These are phyloP conservation scores for Tulasnella sp. DNA, from an alignment of 768 basidiomycete species.

Conservation along the genomic window DNA sequence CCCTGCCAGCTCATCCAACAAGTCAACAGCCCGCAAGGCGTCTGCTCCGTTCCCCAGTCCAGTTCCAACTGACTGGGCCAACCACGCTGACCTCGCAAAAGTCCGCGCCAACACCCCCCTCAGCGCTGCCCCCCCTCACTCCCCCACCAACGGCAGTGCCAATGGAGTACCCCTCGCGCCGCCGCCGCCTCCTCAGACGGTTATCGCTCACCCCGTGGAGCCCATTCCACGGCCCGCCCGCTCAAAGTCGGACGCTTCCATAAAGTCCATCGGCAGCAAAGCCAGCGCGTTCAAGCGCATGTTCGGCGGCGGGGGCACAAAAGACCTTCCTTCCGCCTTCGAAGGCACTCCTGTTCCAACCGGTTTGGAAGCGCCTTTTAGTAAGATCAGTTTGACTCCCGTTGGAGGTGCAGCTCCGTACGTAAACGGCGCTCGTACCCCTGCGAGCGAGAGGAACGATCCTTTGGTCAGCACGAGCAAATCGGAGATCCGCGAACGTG, in stretches of 20 bases:
- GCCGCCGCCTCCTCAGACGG: constrained; percentile 12
- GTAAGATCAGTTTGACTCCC: constrained; percentile 21
- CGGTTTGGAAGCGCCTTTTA: constrained; percentile 1
- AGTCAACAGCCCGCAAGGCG: constrained; percentile 19
- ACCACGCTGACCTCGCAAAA: constrained; percentile 25
- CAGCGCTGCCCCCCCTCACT: background rate
- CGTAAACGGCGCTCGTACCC: constrained; percentile 20
- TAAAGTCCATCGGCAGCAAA: constrained; percentile 21
- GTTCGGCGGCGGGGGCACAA: constrained; percentile 28
- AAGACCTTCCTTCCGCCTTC: constrained; percentile 13
- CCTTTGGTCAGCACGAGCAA: background rate
- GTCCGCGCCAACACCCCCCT: constrained; percentile 34
- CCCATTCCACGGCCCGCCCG: constrained; percentile 26
- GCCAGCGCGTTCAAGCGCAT: constrained; percentile 34
- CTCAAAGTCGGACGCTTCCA: constrained; percentile 32
- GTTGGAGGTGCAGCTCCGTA: constrained; percentile 1
- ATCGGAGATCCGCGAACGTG: constrained; percentile 19
- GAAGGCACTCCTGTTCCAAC: constrained; percentile 8
- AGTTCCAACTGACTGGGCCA: constrained; percentile 30
- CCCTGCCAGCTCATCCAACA: constrained; percentile 23
- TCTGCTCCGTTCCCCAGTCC: constrained; percentile 31
- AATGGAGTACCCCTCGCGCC: constrained; percentile 19
- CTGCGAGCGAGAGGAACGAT: constrained; percentile 22
- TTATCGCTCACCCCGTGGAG: constrained; percentile 15
- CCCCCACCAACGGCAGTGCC: background rate